phyloP scores from a whole-genome alignment of 768 basidiomycete species.

The Xerocomus spinulosus region DNA sequence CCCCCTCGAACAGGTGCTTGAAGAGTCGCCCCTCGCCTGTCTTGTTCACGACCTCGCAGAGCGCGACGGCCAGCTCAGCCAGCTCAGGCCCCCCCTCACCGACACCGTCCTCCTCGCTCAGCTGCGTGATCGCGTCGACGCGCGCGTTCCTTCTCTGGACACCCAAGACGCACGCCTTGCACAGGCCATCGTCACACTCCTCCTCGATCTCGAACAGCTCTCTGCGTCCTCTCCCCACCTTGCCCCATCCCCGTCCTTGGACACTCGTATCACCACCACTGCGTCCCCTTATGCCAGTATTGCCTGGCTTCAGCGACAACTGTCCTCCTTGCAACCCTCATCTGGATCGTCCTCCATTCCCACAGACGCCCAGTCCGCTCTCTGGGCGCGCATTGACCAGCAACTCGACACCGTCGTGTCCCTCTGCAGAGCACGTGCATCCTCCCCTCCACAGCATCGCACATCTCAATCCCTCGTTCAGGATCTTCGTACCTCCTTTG shows the following conservation, averaged over 20 bases:
- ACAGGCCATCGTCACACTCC: conserved; percentile 61
- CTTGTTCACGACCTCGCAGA: conserved; percentile 18
- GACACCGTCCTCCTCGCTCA: conserved; percentile 57
- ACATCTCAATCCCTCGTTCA: conserved; percentile 18
- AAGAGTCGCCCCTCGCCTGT: conserved; percentile 17
- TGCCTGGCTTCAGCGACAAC: conserved; percentile 59
- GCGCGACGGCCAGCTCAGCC: conserved; percentile 7
- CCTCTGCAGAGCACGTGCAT: conserved; percentile 59
- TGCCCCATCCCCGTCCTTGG: conserved; percentile 10
- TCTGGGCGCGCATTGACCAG: conserved; percentile 73
- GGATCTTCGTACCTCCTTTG: conserved; percentile 12
- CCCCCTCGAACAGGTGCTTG: conserved; percentile 11
- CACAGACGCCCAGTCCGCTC: conserved; percentile 50
- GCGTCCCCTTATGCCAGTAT: conserved; percentile 41
- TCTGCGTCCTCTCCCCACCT: conserved; percentile 32
- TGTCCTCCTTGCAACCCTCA: conserved; percentile 57
- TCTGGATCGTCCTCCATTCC: conserved; percentile 31
- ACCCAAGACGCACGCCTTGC: conserved; percentile 59
- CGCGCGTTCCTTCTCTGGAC: conserved; percentile 40
- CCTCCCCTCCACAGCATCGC: conserved; percentile 7
- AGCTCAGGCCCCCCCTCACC: conserved; percentile 35
- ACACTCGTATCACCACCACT: conserved; percentile 5
- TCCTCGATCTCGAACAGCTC: conserved; percentile 64
- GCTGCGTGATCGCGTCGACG: conserved; percentile 51
- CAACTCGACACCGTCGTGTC: conserved; percentile 65